A percentile compares a stretch with the other conserved stretches of the same genome.
These are phyloP conservation scores for Hansfordia pulvinata DNA, from an alignment of 2,329 filamentous ascomycete species.

Conservation along the genomic window DNA sequence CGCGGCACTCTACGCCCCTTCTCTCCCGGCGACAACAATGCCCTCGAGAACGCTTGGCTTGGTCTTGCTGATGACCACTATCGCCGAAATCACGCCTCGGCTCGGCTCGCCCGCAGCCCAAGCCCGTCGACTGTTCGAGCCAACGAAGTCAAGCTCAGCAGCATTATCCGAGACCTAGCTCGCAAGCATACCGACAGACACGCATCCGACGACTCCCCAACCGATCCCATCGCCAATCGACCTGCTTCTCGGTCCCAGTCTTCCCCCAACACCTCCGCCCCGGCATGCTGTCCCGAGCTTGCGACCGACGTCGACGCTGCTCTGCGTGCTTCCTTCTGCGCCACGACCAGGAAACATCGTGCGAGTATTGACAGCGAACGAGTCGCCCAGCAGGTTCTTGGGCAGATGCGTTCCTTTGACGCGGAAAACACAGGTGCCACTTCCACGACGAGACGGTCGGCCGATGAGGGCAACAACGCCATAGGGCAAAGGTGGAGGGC, in stretches of 20 bases:
- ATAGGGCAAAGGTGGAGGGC: no score
- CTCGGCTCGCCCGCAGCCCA: slow-evolving; percentile 17
- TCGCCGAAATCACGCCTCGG: slow-evolving; percentile 30
- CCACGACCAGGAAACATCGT: slow-evolving; percentile 26
- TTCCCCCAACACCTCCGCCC: no score
- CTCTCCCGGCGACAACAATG: slow-evolving; percentile 63
- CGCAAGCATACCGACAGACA: slow-evolving; percentile 33
- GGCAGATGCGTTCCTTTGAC: slow-evolving; percentile 14
- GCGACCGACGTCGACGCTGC: slow-evolving; percentile 30
- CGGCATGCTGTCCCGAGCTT: slow-evolving; percentile 37
- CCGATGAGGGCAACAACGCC: no score
- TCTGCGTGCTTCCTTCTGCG: slow-evolving; percentile 35
- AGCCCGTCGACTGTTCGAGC: slow-evolving; percentile 18
- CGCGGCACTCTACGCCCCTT: slow-evolving; percentile 63
- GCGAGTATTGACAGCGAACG: slow-evolving; percentile 25
- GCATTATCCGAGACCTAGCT: slow-evolving; percentile 28
- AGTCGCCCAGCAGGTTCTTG: slow-evolving; percentile 32
- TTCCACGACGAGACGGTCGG: slow-evolving; percentile 3
- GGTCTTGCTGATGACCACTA: slow-evolving; percentile 37
- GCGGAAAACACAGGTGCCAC: slow-evolving; percentile 7
- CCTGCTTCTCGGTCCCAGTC: no score
- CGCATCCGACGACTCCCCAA: slow-evolving; percentile 18
- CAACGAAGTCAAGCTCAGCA: slow-evolving; percentile 20
- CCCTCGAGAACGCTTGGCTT: slow-evolving; percentile 68
- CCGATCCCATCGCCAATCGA: no score